These are phyloP conservation scores for Setomelanomma holmii DNA, from an alignment of 2,329 filamentous ascomycete species.

Conservation along the genomic window DNA sequence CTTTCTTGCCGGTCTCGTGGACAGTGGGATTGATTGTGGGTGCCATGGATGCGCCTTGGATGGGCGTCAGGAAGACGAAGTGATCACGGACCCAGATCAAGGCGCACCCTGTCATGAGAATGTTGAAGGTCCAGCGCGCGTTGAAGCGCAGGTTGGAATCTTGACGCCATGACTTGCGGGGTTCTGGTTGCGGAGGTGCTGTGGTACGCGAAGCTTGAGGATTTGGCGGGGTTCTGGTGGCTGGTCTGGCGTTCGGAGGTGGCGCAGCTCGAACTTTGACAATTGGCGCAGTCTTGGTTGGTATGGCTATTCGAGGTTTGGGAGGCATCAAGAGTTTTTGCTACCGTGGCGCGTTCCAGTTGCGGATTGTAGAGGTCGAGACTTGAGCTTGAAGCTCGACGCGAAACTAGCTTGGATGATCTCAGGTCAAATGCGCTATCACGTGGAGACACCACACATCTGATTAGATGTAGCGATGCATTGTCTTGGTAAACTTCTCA, in stretches of 20 bases:
- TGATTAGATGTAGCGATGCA: conserved; percentile 25
- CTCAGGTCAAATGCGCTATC: conserved; percentile 9
- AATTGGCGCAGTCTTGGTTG: conserved; percentile 7
- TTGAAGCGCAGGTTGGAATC: conserved; percentile 8
- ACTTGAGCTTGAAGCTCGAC: conserved; percentile 2
- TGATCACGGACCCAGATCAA: conserved; percentile 51
- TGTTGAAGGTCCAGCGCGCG: conserved; percentile 1
- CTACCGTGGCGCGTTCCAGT: no score
- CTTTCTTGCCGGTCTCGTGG: conserved; percentile 48
- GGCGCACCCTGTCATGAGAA: conserved; percentile 19
- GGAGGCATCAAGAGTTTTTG: conserved; percentile 23
- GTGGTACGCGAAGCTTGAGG: conserved; percentile 3
- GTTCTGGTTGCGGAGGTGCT: conserved; percentile 6
- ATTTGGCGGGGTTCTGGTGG: conserved; percentile 9
- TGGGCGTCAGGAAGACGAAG: conserved; percentile 44
- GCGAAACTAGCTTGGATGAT: conserved; percentile 10
- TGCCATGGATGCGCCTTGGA: conserved; percentile 54
- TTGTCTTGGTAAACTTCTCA: no score
- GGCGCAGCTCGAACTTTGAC: conserved; percentile 5
- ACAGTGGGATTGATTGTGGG: conserved; percentile 54
- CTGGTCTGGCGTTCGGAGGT: conserved; percentile 2
- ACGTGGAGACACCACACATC: conserved; percentile 17
- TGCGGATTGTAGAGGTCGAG: not conserved
- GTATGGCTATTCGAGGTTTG: conserved; percentile 30
- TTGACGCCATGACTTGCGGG: conserved; percentile 10